These are phyloP conservation scores for Podaxis mareebaensis DNA, from an alignment of 768 basidiomycete species.

Conservation along the genomic window DNA sequence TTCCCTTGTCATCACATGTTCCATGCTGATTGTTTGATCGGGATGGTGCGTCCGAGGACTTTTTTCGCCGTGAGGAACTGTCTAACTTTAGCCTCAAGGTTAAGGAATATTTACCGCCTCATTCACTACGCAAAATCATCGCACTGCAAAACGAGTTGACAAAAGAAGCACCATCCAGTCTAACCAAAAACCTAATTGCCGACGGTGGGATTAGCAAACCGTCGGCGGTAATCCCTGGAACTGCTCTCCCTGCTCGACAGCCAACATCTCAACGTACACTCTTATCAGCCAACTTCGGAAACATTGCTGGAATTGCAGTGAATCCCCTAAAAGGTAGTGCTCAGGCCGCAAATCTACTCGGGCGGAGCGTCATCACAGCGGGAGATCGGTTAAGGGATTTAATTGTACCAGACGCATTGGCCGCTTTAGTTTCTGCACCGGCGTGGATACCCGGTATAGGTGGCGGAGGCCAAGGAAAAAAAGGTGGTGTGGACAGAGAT, in stretches of 20 bases:
- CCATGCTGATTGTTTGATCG: constrained; percentile 96
- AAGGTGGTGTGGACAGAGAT: constrained; percentile 32
- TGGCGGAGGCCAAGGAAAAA: constrained; percentile 39
- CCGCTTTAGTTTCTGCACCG: constrained; percentile 76
- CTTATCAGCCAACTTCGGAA: constrained; percentile 73
- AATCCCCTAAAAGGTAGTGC: constrained; percentile 62
- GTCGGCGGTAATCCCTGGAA: constrained; percentile 26
- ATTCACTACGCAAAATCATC: constrained; percentile 81
- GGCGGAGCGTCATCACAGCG: constrained; percentile 81
- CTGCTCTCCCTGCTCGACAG: constrained; percentile 38
- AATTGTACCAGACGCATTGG: constrained; percentile 92
- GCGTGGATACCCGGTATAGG: constrained; percentile 75
- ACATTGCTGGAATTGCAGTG: constrained; percentile 30
- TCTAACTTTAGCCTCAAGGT: constrained; percentile 52
- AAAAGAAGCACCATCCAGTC: constrained; percentile 37
- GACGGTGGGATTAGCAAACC: constrained; percentile 35
- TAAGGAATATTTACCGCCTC: constrained; percentile 86
- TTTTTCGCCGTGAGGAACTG: neutral
- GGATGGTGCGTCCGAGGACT: constrained; percentile 62
- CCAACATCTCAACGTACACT: constrained; percentile 60
- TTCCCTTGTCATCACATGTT: constrained; percentile 98
- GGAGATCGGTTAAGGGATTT: constrained; percentile 89
- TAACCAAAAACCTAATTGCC: constrained; percentile 22
- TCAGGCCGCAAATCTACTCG: constrained; percentile 66
- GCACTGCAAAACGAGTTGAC: constrained; percentile 84